Conservation (phyloP, 2,329 filamentous ascomycete species). For the Hypoxylon sp. region DNA sequence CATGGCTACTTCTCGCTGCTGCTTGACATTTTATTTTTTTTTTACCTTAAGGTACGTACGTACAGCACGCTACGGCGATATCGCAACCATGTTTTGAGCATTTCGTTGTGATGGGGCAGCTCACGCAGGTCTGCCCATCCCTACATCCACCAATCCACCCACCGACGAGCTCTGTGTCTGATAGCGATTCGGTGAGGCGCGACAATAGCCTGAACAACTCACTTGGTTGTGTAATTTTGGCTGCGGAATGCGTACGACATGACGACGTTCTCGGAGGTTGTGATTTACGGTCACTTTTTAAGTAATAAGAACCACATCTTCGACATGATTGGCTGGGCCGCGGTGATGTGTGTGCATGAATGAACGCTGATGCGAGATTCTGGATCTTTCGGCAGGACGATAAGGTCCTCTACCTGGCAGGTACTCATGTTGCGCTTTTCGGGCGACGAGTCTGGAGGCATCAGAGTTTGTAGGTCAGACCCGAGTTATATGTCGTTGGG, state of each 20-base stretch:
- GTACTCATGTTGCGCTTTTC: not conserved
- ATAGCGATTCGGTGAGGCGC: slow-evolving; percentile 24
- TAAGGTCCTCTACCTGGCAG: slow-evolving; percentile 8
- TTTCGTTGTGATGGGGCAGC: slow-evolving; percentile 24
- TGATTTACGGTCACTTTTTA: slow-evolving; percentile 26
- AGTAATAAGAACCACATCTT: slow-evolving; percentile 39
- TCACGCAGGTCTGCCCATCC: slow-evolving; percentile 17
- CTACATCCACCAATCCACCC: slow-evolving; percentile 14
- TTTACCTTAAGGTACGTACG: not conserved
- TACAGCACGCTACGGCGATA: slow-evolving; percentile 21
- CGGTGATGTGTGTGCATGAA: slow-evolving; percentile 22
- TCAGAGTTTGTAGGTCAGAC: slow-evolving; percentile 16
- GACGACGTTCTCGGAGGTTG: slow-evolving; percentile 23
- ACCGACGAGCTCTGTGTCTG: slow-evolving; percentile 21
- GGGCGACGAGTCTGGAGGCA: slow-evolving; percentile 2
- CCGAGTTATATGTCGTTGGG: slow-evolving; percentile 22
- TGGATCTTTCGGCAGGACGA: slow-evolving; percentile 23
- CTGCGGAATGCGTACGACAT: slow-evolving; percentile 21
- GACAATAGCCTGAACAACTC: slow-evolving; percentile 14
- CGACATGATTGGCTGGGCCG: slow-evolving; percentile 26
- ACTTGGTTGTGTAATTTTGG: slow-evolving; percentile 9
- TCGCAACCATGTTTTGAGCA: slow-evolving; percentile 22
- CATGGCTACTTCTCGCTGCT: slow-evolving; percentile 15
- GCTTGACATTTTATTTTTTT: slow-evolving; percentile 1
- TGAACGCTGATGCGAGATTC: slow-evolving; percentile 21